Conservation (phyloP, 2,329 filamentous ascomycete genomes). For the Diaporthe sp. region DNA sequence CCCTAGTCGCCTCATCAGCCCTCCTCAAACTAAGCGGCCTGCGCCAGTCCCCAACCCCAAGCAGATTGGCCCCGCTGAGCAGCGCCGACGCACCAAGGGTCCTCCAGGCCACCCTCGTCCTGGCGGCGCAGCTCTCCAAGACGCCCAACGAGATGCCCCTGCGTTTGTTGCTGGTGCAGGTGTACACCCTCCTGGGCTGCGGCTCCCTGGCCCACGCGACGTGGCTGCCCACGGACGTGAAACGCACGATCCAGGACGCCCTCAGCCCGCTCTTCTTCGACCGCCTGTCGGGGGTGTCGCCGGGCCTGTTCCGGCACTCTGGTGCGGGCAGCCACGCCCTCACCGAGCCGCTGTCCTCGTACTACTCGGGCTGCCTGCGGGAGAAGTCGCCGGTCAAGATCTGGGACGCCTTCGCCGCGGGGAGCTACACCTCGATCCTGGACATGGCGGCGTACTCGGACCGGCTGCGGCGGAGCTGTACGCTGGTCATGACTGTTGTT, state of each 20-base stretch:
- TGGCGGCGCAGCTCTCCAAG: constrained; percentile 59
- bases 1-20: constrained; percentile 44
- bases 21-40: constrained; percentile 46
- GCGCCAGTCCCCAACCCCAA: constrained; percentile 21
- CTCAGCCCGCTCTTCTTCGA: constrained; percentile 66
- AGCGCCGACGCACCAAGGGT: constrained; percentile 46
- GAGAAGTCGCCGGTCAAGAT: constrained; percentile 51
- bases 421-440: constrained; percentile 62
- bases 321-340: constrained; percentile 44
- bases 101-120: constrained; percentile 59
- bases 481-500: constrained; percentile 61
- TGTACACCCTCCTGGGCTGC: constrained; percentile 63
- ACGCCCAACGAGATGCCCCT: constrained; percentile 58
- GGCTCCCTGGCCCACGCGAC: constrained; percentile 56
- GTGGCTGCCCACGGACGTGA: constrained; percentile 64
- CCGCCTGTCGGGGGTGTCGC: constrained; percentile 62
- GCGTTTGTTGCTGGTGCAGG: constrained; percentile 60
- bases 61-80: constrained; percentile 36
- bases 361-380: constrained; percentile 57
- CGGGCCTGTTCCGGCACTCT: constrained; percentile 50
- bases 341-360: constrained; percentile 54
- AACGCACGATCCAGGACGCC: constrained; percentile 67
- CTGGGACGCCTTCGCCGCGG: constrained; percentile 59
- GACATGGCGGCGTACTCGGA: constrained; percentile 57
- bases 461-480: constrained; percentile 60